Conservation (phyloP, 768 basidiomycete species). For the Termitomyces sp. region DNA sequence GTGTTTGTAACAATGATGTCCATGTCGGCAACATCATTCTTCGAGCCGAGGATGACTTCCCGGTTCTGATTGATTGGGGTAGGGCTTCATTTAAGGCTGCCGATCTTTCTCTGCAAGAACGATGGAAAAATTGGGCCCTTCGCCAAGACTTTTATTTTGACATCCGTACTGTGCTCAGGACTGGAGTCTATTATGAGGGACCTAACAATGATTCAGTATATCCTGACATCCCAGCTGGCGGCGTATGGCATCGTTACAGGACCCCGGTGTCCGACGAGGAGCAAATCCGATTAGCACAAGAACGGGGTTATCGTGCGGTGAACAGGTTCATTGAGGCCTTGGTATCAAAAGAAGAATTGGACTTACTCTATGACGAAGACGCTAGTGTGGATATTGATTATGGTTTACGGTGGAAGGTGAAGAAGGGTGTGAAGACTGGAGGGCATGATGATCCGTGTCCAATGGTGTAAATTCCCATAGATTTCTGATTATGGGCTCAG, state of each 20-base stretch:
- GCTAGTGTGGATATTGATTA: background rate
- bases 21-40: background rate
- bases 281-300: background rate
- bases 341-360: background rate
- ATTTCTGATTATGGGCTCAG: too few relatives aligned
- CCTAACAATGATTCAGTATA: background rate
- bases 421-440: background rate
- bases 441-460: background rate
- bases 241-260: background rate
- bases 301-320: background rate
- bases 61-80: background rate
- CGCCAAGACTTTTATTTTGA: background rate
- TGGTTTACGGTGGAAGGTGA: background rate
- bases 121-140: background rate
- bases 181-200: background rate
- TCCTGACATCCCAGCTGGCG: background rate
- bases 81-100: background rate
- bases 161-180: background rate
- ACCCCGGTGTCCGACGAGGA: background rate
- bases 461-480: background rate
- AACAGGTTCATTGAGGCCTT: background rate
- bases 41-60: background rate
- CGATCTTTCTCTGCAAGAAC: background rate
- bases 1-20: background rate
- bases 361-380: background rate